Conservation (phyloP, 805 yeast species). For the Komagataella populi region DNA sequence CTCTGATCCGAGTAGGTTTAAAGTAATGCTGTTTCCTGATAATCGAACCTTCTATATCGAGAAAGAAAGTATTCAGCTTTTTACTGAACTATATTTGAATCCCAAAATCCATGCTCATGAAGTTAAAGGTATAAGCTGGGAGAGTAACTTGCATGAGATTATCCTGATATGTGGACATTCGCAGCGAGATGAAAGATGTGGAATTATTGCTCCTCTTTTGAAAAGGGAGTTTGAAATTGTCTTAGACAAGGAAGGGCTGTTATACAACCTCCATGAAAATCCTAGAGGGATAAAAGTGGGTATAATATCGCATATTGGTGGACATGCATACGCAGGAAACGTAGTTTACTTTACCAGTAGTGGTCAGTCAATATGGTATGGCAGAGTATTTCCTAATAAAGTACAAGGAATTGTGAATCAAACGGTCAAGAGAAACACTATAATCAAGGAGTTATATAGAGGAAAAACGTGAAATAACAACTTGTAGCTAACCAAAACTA, state of each 20-base stretch:
- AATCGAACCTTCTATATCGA: conserved; percentile 15
- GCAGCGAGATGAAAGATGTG: conserved; percentile 54
- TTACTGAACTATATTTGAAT: conserved; percentile 26
- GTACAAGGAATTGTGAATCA: conserved; percentile 54
- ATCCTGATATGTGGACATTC: conserved; percentile 56
- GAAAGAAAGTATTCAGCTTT: conserved; percentile 13
- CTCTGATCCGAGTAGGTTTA: conserved; percentile 2
- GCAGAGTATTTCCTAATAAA: conserved; percentile 50
- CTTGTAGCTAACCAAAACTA: too few relatives aligned
- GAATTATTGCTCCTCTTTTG: conserved; percentile 47
- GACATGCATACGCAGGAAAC: conserved; percentile 81
- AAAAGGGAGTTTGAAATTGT: conserved; percentile 33
- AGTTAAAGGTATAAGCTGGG: conserved; percentile 1
- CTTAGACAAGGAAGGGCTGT: conserved; percentile 19
- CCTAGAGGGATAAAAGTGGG: conserved; percentile 30
- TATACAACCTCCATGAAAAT: conserved; percentile 9
- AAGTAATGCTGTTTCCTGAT: conserved; percentile 44
- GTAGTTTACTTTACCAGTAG: conserved; percentile 38
- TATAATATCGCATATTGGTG: conserved; percentile 65
- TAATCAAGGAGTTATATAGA: conserved; percentile 46
- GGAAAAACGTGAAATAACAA: conserved; percentile 16
- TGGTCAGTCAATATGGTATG: conserved; percentile 57
- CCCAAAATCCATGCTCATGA: conserved; percentile 13
- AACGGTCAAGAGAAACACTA: conserved; percentile 31
- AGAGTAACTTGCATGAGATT: conserved; percentile 14